These are phyloP conservation scores for Agarophyton chilense DNA, from an alignment of 23 red algal species.

Conservation along the genomic window DNA sequence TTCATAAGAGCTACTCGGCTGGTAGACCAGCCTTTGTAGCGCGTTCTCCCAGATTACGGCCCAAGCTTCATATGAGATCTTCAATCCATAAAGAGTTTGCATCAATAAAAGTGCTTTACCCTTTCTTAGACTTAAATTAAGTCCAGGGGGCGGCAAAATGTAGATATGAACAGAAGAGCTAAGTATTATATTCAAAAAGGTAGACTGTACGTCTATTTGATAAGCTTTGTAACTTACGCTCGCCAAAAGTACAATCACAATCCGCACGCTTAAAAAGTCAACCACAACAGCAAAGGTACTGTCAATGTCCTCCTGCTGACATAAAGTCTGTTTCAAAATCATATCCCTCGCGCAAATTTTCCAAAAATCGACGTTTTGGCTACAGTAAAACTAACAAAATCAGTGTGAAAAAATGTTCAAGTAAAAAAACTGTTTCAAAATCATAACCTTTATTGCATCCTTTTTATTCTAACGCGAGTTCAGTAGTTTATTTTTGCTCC, in stretches of 20 bases:
- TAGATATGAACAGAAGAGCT: not conserved
- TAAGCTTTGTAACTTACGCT: not conserved
- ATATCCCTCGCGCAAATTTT: too few species aligned
- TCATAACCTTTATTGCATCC: too few species aligned
- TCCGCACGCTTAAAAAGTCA: not conserved
- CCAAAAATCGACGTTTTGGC: too few species aligned
- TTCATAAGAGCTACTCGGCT: not conserved
- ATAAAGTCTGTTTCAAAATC: too few species aligned
- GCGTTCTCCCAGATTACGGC: not conserved
- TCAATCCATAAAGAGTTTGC: constrained; percentile 18
- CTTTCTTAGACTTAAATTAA: not conserved
- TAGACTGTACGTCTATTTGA: not conserved
- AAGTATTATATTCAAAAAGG: not conserved
- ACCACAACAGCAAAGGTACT: constrained; percentile 14
- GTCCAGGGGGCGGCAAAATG: not conserved
- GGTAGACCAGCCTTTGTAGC: not conserved
- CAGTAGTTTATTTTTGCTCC: too few species aligned
- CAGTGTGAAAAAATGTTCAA: too few species aligned
- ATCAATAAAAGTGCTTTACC: constrained; percentile 8
- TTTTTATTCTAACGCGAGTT: too few species aligned
- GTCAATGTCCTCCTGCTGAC: constrained; percentile 13
- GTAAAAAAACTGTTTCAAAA: too few species aligned
- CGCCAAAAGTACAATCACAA: not conserved
- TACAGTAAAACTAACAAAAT: too few species aligned
- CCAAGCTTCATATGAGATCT: not conserved